Percentiles rank a stretch among this genome's conserved stretches.
Conservation (phyloP, 2,329 filamentous ascomycete genomes). For the Fusarium guadeloupense region DNA sequence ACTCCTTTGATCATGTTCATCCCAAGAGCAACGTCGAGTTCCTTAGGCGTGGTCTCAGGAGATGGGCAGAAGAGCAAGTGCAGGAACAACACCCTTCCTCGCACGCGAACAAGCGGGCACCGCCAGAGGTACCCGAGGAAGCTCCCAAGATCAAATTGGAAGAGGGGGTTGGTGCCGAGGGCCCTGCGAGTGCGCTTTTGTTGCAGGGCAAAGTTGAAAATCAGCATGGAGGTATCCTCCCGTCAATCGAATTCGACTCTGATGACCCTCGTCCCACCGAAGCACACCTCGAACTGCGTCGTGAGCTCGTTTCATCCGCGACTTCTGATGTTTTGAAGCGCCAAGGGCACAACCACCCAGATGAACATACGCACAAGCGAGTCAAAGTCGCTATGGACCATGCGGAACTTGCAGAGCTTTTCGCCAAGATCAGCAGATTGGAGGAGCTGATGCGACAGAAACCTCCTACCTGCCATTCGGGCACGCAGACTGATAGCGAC, state of each 20-base stretch:
- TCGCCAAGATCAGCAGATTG: not conserved
- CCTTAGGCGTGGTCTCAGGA: not conserved
- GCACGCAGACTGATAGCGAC: conserved; percentile 8
- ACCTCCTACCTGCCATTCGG: not conserved
- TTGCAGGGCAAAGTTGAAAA: fast-evolving
- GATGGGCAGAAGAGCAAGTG: conserved; percentile 14
- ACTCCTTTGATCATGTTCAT: not conserved
- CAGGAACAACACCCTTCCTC: not conserved
- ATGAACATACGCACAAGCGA: not conserved
- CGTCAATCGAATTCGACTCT: not conserved
- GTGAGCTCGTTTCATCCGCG: not conserved
- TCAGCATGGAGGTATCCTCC: not conserved
- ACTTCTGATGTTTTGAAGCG: not conserved
- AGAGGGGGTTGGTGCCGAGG: not conserved
- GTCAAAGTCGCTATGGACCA: not conserved
- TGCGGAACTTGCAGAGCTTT: not conserved
- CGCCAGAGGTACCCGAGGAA: not conserved
- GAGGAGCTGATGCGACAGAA: not conserved
- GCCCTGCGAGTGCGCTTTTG: not conserved
- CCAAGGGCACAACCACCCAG: not conserved
- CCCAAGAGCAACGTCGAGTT: not conserved
- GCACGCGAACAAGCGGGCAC: not conserved
- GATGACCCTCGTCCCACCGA: too few species aligned
- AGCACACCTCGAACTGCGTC: not conserved
- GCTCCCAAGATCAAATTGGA: not conserved